Conservation (phyloP, 208 protist species). For the Leishmania lainsoni region DNA sequence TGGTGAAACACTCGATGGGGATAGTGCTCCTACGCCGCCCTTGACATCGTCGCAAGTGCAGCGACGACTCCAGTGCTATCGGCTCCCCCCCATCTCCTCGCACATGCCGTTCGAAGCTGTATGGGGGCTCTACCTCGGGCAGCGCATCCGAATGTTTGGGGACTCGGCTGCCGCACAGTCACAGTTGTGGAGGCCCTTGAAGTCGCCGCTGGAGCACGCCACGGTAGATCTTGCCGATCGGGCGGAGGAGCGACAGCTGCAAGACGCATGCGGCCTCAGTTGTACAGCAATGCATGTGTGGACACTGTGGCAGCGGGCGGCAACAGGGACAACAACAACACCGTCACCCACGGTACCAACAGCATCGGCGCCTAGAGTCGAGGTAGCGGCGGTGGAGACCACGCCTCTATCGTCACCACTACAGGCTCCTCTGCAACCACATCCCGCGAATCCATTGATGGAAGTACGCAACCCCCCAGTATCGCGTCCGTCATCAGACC, state of each 20-base stretch:
- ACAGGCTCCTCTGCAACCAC: not conserved
- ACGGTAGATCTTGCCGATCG: not conserved
- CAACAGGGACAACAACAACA: not conserved
- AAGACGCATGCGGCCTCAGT: slow-evolving; percentile 11
- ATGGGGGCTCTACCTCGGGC: slow-evolving; percentile 16
- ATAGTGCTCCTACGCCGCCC: not conserved
- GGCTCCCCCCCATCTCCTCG: slow-evolving; percentile 1
- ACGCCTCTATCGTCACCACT: not conserved
- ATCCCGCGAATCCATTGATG: not conserved
- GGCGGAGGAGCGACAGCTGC: not conserved
- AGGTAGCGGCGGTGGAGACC: not conserved
- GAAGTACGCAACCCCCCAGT: not conserved
- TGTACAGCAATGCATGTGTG: slow-evolving; percentile 25
- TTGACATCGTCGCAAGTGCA: slow-evolving; percentile 1
- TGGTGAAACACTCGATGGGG: not conserved
- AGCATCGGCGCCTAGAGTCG: slow-evolving; percentile 6
- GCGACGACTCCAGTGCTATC: slow-evolving; percentile 6
- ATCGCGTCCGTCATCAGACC: not conserved
- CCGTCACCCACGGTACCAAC: not conserved
- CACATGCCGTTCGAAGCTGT: slow-evolving; percentile 6
- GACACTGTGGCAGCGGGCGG: slow-evolving; percentile 11
- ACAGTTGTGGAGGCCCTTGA: not conserved
- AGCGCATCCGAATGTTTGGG: slow-evolving; percentile 1
- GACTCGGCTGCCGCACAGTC: not conserved
- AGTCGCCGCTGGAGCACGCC: not conserved